Evolutionary conservation across 306 rosid genomes (phyloP), one percentile per base, ranked within the genome.

Genomic region (Rubus idaeus): DNA sequence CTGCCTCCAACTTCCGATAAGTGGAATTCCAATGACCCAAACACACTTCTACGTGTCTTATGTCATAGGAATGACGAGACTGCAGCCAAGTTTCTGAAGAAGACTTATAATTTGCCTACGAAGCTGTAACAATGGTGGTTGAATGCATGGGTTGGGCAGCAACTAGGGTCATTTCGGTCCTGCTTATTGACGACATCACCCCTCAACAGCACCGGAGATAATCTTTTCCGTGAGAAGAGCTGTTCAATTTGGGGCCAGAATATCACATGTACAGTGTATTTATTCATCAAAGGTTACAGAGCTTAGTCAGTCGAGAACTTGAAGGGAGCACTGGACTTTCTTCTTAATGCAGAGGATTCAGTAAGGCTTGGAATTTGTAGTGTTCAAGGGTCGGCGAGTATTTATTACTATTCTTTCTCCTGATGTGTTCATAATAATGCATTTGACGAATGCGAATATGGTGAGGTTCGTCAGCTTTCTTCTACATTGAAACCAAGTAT

Each of bases 1-100:
- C 44, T 95, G 85, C 98, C 99, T 70, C 91, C 90, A 75, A 89
- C 90, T 53, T 81, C 96, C 10, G 97, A 88, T 61, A 84, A 87
- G 40, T 95, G 99, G 99, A 84, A 78, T 41, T 86, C 94, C 30
- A 88, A 88, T 50, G 99, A 95, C 61, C 96, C 99, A 14, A 89
- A 95, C 88, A 95, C 99, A 0, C 86, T 92, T 81, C 82, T 95
- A 50, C 82, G 97, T 23, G 91, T 92, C 74, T 78, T 95, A 82
- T 95, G 99, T 82, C 74, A 88, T 50, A 85, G 99, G 79, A 89
- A 91, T 70, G 99, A 92, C 42, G 99, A 92, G 65, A 74, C 83
- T 10, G 97, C 97, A 39, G 95, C 97, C 12, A 95, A 95, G 91
- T 92, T 95, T 82, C 96, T 95, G 50, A 95, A 89, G 88, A 95